Conservation (phyloP, 1,284 basidiomycete genomes). For the Baeospora myosura region DNA sequence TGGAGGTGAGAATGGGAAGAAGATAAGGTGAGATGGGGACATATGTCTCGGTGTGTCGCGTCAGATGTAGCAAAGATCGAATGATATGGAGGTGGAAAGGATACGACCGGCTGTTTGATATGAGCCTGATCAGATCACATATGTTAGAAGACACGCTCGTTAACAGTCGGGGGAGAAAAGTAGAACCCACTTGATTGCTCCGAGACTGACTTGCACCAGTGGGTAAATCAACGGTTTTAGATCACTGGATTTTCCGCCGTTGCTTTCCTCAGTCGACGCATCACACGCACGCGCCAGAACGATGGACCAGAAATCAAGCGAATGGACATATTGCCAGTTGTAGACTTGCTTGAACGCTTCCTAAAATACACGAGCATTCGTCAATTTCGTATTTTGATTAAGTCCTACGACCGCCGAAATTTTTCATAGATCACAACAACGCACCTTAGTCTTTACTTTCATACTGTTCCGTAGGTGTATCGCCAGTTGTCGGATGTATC, state of each 20-base stretch:
- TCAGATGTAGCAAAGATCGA: conserved; percentile 42
- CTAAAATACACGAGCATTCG: conserved; percentile 33
- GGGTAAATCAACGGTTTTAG: conserved; percentile 90
- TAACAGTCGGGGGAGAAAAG: conserved; percentile 8
- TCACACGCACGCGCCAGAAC: conserved; percentile 82
- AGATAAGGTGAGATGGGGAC: conserved; percentile 86
- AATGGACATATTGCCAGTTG: conserved; percentile 98
- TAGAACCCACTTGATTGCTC: conserved; percentile 74
- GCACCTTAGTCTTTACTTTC: conserved; percentile 79
- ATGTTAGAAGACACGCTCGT: conserved; percentile 13
- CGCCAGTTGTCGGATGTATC: conserved; percentile 93
- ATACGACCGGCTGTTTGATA: conserved; percentile 47
- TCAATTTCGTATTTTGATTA: too few relatives aligned
- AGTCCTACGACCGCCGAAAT: not conserved
- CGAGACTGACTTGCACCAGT: conserved; percentile 88
- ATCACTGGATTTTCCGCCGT: conserved; percentile 61
- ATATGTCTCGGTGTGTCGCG: conserved; percentile 76
- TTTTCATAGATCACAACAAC: conserved; percentile 15
- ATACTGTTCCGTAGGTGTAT: conserved; percentile 89
- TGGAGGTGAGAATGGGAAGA: conserved; percentile 79
- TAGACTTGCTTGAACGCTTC: conserved; percentile 90
- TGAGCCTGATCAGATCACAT: conserved; percentile 53
- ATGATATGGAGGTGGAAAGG: conserved; percentile 44
- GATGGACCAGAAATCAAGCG: conserved; percentile 93
- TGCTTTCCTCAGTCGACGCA: conserved; percentile 42